Percentiles rank a stretch among this genome's conserved stretches.
These are phyloP conservation scores for Cercospora sp. DNA, from an alignment of 2,329 filamentous ascomycete species.

Conservation along the genomic window DNA sequence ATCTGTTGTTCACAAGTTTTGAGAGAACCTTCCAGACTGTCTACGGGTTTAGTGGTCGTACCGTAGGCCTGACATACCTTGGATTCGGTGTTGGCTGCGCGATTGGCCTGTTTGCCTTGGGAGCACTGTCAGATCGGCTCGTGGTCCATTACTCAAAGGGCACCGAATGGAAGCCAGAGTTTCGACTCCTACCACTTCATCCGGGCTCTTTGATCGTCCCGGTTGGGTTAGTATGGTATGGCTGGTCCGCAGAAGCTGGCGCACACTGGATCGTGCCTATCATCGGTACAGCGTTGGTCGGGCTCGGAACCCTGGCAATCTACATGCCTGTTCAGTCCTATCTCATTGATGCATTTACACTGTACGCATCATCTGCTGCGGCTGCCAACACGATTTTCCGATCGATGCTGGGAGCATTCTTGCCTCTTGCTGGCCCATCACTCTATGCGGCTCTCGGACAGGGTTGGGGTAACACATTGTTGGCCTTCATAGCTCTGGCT, in stretches of 20 bases:
- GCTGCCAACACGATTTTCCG: conserved; percentile 65
- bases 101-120: conserved; percentile 31
- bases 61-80: conserved; percentile 46
- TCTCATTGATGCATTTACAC: conserved; percentile 61
- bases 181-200: conserved; percentile 33
- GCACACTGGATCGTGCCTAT: conserved; percentile 33
- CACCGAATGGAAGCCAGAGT: conserved; percentile 51
- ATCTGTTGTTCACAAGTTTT: conserved; percentile 46
- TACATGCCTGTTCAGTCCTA: conserved; percentile 47
- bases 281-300: conserved; percentile 33
- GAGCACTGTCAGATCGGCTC: conserved; percentile 26
- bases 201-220: conserved; percentile 28
- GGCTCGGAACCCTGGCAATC: conserved; percentile 31
- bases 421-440: conserved; percentile 57
- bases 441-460: conserved; percentile 63
- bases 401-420: conserved; percentile 55
- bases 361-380: conserved; percentile 63
- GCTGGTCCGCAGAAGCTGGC: conserved; percentile 34
- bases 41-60: conserved; percentile 43
- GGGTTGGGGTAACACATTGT: conserved; percentile 60
- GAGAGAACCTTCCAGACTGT: conserved; percentile 43
- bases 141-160: conserved; percentile 30
- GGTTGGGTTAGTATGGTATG: conserved; percentile 37
- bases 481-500: conserved; percentile 54
- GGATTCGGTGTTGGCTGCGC: conserved; percentile 45